A percentile compares a stretch with the other conserved stretches of the same genome.
Evolutionary conservation across 164 flowering plant genomes (phyloP).

Genomic region (Dillenia suffruticosa): DNA sequence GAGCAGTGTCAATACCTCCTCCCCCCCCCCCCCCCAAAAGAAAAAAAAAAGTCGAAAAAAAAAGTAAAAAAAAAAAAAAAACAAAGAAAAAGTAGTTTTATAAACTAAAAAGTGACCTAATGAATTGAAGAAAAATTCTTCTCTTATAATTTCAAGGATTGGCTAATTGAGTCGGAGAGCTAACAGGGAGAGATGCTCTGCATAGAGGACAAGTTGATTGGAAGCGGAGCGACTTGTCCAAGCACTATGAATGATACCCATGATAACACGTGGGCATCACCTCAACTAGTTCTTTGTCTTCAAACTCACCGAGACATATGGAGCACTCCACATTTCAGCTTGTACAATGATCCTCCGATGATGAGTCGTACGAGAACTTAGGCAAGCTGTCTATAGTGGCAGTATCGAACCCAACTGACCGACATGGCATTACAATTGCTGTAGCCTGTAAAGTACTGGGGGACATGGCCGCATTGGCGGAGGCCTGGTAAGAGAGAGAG

Average conservation of each 20-base stretch:
- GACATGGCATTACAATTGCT: too few species aligned
- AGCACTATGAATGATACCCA: constrained; percentile 17
- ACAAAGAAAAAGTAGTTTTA: too few species aligned
- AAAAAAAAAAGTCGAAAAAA: background rate
- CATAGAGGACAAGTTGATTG: constrained; percentile 20
- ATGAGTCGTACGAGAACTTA: background rate
- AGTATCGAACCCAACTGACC: constrained; percentile 5
- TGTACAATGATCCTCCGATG: too few species aligned
- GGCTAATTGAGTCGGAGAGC: too few species aligned
- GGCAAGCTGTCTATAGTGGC: constrained; percentile 11
- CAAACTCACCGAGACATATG: constrained; percentile 13
- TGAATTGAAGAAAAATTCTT: too few species aligned
- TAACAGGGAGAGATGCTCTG: constrained; percentile 6
- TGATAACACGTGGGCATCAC: constrained; percentile 16
- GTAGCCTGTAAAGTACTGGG: too few species aligned
- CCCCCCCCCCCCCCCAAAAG: background rate
- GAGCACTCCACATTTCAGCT: constrained; percentile 1
- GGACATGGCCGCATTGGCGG: too few species aligned
- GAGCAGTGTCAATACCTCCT: background rate
- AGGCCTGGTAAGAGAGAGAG: too few species aligned
- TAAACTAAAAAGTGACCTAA: too few species aligned
- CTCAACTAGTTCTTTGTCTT: constrained; percentile 16
- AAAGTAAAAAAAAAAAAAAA: background rate
- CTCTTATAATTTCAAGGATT: too few species aligned
- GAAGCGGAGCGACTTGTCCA: constrained; percentile 18